Conservation (phyloP, 176 grass and related monocot species). For the Carex myosuroides region DNA sequence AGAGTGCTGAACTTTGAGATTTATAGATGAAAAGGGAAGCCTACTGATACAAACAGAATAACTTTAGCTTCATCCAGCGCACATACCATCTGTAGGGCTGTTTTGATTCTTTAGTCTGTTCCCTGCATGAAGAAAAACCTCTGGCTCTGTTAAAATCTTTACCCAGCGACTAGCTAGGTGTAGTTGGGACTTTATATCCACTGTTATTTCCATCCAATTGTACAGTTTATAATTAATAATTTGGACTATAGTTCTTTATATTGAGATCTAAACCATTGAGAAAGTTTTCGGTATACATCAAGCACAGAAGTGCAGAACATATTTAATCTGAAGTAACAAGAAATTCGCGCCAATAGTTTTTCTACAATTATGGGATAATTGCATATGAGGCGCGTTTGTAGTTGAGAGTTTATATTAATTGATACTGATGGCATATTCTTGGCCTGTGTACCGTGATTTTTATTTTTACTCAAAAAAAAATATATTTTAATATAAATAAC, state of each 20-base stretch:
- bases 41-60: too few relatives aligned
- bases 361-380: background rate
- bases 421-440: background rate
- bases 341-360: background rate
- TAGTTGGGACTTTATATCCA: background rate
- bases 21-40: background rate
- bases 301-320: too few relatives aligned
- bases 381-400: background rate
- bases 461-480: too few relatives aligned
- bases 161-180: too few relatives aligned
- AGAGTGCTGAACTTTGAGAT: background rate
- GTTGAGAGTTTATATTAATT: background rate
- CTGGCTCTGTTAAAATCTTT: too few relatives aligned
- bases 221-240: background rate
- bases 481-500: too few relatives aligned
- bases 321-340: background rate
- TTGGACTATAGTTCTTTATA: too few relatives aligned
- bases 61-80: too few relatives aligned
- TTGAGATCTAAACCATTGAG: background rate
- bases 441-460: too few relatives aligned
- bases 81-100: too few relatives aligned
- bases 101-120: too few relatives aligned
- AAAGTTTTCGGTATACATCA: background rate
- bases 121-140: too few relatives aligned
- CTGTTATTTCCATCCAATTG: background rate